Conservation (phyloP, 441 rosid genomes). For the Hypseocharis bilobata region DNA sequence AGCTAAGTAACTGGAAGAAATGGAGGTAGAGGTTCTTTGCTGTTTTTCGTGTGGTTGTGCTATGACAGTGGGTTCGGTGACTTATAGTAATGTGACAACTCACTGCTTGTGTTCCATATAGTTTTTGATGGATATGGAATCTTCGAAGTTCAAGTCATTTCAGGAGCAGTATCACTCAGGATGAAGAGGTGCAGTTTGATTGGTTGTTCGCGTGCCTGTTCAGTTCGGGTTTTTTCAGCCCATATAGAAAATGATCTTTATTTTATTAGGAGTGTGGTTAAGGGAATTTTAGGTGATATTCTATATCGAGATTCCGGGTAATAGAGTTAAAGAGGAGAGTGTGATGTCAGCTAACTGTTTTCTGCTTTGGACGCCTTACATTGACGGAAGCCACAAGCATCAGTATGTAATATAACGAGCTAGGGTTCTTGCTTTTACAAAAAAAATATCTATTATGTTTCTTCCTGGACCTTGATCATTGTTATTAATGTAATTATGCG, state of each 20-base stretch:
- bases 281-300: too few relatives aligned
- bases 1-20: background rate
- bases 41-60: background rate
- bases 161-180: too few relatives aligned
- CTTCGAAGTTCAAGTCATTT: too few relatives aligned
- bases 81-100: background rate
- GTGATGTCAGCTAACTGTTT: too few relatives aligned
- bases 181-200: too few relatives aligned
- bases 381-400: background rate
- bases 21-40: background rate
- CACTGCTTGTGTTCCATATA: background rate
- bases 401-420: background rate
- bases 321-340: too few relatives aligned
- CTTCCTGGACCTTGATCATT: background rate
- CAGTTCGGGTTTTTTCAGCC: too few relatives aligned
- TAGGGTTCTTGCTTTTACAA: background rate
- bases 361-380: background rate
- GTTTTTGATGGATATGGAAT: background rate
- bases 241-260: too few relatives aligned
- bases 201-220: too few relatives aligned
- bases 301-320: too few relatives aligned
- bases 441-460: background rate
- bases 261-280: too few relatives aligned
- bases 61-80: background rate
- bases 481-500: background rate